A percentile compares a stretch with the other conserved stretches of the same genome.
phyloP scores from a whole-genome alignment of 495 filamentous ascomycete species.

The Geoglossum glabrum region DNA sequence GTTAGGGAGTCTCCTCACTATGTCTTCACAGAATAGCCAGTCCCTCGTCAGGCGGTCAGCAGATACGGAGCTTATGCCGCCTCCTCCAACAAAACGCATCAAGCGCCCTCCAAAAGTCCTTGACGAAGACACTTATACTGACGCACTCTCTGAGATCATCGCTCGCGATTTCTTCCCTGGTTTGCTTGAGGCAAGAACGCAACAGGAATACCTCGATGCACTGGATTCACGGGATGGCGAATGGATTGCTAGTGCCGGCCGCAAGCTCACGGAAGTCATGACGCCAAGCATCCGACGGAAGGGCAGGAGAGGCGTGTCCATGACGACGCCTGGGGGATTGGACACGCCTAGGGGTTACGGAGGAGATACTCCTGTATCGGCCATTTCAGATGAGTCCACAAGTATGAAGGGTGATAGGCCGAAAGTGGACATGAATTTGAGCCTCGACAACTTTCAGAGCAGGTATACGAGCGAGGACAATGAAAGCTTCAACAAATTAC shows the following conservation, averaged over 20 bases:
- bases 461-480: conserved; percentile 96
- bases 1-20: background rate
- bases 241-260: conserved; percentile 70
- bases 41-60: conserved; percentile 43
- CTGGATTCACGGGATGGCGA: conserved; percentile 61
- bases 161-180: conserved; percentile 94
- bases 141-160: conserved; percentile 82
- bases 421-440: conserved; percentile 61
- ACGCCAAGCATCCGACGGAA: conserved; percentile 42
- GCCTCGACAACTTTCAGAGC: conserved; percentile 64
- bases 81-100: conserved; percentile 72
- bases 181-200: conserved; percentile 60
- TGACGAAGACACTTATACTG: conserved; percentile 86
- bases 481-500: conserved; percentile 76
- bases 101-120: conserved; percentile 79
- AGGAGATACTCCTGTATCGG: conserved; percentile 14
- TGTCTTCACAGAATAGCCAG: conserved; percentile 5
- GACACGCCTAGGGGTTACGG: conserved; percentile 33
- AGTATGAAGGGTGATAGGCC: conserved; percentile 16
- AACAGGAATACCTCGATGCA: conserved; percentile 83
- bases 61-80: conserved; percentile 68
- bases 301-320: conserved; percentile 17
- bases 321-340: conserved; percentile 12
- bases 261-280: conserved; percentile 60
- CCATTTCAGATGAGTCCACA: conserved; percentile 8